Base-by-base conservation (phyloP, 164 flowering plant genomes). In the Annona squamosa region DNA sequence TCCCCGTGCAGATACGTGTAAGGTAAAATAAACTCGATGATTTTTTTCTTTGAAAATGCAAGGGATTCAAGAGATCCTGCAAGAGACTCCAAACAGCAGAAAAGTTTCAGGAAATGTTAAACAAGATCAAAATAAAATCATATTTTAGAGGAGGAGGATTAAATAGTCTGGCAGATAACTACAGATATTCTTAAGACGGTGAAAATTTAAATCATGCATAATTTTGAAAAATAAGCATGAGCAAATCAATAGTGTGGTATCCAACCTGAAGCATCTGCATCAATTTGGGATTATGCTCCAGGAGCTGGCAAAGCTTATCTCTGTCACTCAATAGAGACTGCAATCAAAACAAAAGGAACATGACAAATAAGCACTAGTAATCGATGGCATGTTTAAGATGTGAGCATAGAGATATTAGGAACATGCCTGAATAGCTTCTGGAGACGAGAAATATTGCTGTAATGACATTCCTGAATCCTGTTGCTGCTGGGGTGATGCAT, bases 181-280 rank as follows among this genome's bases (percentile, higher is more conserved):
- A 26, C 19, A 17, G 12, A 18, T 18, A 63, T 17, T 63, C 5
- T 63, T 7, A 42, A 63, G 19, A 3, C 18, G 26, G 26, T 63
- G 3, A 18, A 63, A 26, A 52, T 52, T 52, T 52, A 9, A 52
- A 52, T 52, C 13, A 46, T 42, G 4, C 4, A 63, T 4, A 63
- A 63, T 63, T 42, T 13, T 66, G 48, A 17, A 3, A 46, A 16
- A 44, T 46, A 66, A 13, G 12, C 4, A 18, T 42, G 17, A 66
- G 13, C 13, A 44, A 66, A 66, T 42, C 4, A 66, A 3, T 37
- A 42, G 41, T 43, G 7, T 41, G 4, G 61, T 46, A 69, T 19
- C 82, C 65, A 75, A 89, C 99, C 99, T 96, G 97, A 79, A 96
- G 92, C 97, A 96, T 86, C 84, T 93, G 91, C 99, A 96, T 93